A percentile compares a stretch with the other conserved stretches of the same genome.
phyloP scores from a whole-genome alignment of 768 basidiomycete species.

The Suillus bovinus region DNA sequence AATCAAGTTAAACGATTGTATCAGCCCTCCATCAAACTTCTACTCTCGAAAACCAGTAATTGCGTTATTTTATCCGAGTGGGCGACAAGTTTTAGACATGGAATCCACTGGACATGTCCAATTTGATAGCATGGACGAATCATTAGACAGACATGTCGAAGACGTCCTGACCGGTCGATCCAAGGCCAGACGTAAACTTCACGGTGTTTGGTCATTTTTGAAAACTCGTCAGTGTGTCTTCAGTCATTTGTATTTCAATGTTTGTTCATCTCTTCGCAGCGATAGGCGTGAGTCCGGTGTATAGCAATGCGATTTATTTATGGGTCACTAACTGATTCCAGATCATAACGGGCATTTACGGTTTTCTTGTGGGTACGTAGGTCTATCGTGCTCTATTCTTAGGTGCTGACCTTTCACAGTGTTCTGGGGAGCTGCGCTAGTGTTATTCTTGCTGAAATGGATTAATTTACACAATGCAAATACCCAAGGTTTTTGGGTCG shows the following conservation, averaged over 20 bases:
- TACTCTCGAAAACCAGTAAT: constrained; percentile 73
- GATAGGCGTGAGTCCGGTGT: constrained; percentile 56
- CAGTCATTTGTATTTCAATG: neutral
- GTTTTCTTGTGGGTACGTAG: constrained; percentile 65
- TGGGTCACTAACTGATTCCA: neutral
- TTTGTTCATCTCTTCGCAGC: constrained; percentile 38
- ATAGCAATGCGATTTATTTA: neutral
- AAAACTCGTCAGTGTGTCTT: constrained; percentile 67
- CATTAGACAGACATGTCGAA: constrained; percentile 76
- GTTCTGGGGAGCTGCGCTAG: constrained; percentile 87
- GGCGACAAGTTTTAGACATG: constrained; percentile 20
- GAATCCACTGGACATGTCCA: constrained; percentile 31
- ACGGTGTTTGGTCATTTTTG: constrained; percentile 79
- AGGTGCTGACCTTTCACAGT: constrained; percentile 37
- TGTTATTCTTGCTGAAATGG: constrained; percentile 64
- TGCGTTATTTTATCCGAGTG: constrained; percentile 42
- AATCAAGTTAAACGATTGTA: constrained; percentile 5
- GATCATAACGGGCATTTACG: constrained; percentile 63
- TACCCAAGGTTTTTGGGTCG: constrained; percentile 79
- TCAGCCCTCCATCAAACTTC: constrained; percentile 67
- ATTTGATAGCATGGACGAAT: constrained; percentile 43
- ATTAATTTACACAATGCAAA: constrained; percentile 73
- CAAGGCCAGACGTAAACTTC: constrained; percentile 55
- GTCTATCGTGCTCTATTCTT: neutral
- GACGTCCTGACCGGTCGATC: constrained; percentile 67